These are phyloP conservation scores for Solanum arcanum DNA, from an alignment of 257 asterid genomes.

Conservation along the genomic window DNA sequence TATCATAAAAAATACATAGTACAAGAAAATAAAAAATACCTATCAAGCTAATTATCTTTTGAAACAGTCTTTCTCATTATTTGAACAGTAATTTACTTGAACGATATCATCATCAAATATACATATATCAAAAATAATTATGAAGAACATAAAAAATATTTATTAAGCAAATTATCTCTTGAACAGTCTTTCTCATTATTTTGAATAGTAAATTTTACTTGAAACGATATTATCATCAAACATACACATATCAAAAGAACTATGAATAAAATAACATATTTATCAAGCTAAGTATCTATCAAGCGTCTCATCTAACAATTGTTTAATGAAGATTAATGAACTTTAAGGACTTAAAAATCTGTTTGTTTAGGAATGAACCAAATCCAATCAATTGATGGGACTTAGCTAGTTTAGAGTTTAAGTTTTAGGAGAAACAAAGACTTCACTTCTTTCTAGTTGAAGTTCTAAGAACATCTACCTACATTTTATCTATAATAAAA, in stretches of 20 bases:
- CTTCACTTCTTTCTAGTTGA: not conserved
- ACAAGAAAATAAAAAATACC: too few species aligned
- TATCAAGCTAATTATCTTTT: not conserved
- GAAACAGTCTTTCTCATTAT: not conserved
- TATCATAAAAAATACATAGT: too few species aligned
- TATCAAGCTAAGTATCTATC: not conserved
- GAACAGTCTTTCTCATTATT: not conserved
- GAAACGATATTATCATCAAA: not conserved
- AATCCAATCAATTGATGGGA: not conserved
- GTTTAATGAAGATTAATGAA: not conserved
- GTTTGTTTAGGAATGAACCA: not conserved
- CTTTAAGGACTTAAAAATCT: not conserved
- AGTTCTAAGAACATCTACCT: not conserved
- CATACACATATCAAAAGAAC: not conserved
- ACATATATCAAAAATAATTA: not conserved
- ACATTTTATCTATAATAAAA: not conserved
- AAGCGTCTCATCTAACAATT: not conserved
- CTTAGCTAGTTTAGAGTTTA: not conserved
- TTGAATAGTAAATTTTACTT: not conserved
- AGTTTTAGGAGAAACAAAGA: not conserved
- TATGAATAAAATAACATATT: not conserved
- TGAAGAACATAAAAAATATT: not conserved
- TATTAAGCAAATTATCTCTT: not conserved
- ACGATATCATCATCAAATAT: not conserved
- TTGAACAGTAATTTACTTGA: not conserved